Conservation (phyloP, 2,329 filamentous ascomycete genomes). For the Aspergillus fischeri region DNA sequence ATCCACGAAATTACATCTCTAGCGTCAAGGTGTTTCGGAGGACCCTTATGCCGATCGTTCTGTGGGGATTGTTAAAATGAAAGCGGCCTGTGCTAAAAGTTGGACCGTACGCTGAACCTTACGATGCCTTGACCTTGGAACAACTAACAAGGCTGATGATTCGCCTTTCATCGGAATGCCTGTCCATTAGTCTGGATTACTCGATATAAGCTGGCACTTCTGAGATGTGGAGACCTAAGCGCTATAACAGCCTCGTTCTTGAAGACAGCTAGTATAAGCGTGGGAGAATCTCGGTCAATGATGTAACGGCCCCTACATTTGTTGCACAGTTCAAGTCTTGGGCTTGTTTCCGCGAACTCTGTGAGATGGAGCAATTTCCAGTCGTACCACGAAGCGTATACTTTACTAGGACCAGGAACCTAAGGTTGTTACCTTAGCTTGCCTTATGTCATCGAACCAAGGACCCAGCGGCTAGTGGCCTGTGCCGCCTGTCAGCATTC, state of each 20-base stretch:
- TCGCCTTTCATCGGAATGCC: not conserved
- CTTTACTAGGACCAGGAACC: too few relatives aligned
- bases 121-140: not conserved
- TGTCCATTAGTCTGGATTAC: not conserved
- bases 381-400: too few relatives aligned
- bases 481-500: slow-evolving; percentile 11
- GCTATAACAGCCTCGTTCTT: not conserved
- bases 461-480: slow-evolving; percentile 4
- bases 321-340: not conserved
- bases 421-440: too few relatives aligned
- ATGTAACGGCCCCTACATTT: not conserved
- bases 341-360: not conserved
- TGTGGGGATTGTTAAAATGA: not conserved
- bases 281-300: not conserved
- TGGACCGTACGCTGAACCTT: not conserved
- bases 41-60: slow-evolving; percentile 13
- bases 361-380: not conserved
- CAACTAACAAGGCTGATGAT: not conserved
- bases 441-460: not conserved
- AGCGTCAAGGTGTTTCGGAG: not conserved
- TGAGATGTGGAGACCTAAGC: too few relatives aligned
- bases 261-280: not conserved
- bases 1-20: not conserved
- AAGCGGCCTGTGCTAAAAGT: not conserved
- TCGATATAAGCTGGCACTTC: not conserved